Base-by-base conservation (phyloP, 2,329 filamentous ascomycete species). In the Alternaria arbusti region DNA sequence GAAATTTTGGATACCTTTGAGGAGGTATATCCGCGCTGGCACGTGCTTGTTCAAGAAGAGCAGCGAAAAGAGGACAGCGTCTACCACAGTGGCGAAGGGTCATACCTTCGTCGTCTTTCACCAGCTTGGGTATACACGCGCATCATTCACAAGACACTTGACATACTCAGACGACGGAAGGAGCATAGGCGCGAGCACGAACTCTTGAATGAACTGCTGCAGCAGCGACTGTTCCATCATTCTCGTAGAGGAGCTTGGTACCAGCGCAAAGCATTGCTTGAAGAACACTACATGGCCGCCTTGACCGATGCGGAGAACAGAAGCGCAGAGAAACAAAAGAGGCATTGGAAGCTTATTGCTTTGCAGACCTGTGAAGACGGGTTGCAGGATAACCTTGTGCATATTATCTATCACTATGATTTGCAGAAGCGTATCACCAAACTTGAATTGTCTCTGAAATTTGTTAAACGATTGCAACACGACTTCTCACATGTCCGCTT, bases 111-210 rank as follows among this genome's bases (percentile, higher is more conserved):
- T 47, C 90, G 94, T 0, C 94, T 99, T 69, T 97, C 91, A 2
- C 93, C 95, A 0, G 94, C 91, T 0, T 97, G 96, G 86, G 91
- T 97, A 0, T 97, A 97, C 72, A 98, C 96, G 0, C 87, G 96
- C 11, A 94, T 99, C 63, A 86, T 97, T 4, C 94, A 97, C 80
- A 98, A 98, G 78, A 91, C 91, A 4, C 88, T 91, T 0, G 87
- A 90, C 60, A 89, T 94, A 1, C 86, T 97, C 15, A 94, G 91
- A 1, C 90, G 93, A 26, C 88, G 95, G 65, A 97, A 97, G 75
- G 85, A 94, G 51, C 89, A 98, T 76, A 84, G 84, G 59, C 87
- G 88, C 25, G 96, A 99, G 75, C 89, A 97, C 74, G 82, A 85
- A 3, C 82, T 97, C 1, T 82, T 97, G 1, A 85, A 81, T 0